Evolutionary conservation across 2,329 filamentous ascomycete genomes (phyloP), one percentile per base, ranked within the genome.

Genomic region (Rutstroemia sp.): DNA sequence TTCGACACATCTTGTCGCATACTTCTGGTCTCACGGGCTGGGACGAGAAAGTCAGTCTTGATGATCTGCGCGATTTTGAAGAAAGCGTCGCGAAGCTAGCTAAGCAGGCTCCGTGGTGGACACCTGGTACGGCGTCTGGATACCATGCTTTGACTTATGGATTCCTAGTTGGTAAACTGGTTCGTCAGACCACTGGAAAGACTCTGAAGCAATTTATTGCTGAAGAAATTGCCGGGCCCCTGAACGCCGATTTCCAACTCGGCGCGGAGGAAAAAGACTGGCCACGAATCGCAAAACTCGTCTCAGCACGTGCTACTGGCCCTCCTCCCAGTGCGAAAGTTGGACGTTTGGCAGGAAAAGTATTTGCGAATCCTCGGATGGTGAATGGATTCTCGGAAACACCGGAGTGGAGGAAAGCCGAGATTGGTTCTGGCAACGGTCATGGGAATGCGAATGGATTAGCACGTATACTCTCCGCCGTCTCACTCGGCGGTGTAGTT

Each of bases 361-460:
- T 45, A 2, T 49, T 54, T 16, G 18, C 14, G 8, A 57, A 59
- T 16, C 57, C 57, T 4, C 5, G n/a, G 7, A n/a, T 50, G 19
- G 18, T 41, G 3, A 4, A 21, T 12, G 16, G 21, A n/a, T 18
- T 49, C 27, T 52, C 52, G 2, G 51, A 60, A 10, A 56, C 16
- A 18, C 21, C 5, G 7, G 21, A 1, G 12, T 59, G 75, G 67
- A 69, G 74, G 21, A 60, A 61, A 0, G 67, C 71, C 2, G 74
- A 75, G 49, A 62, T 77, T 4, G 75, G 75, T 0, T 72, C 72
- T 0, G 61, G 66, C 1, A 77, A 77, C 58, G 78, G 77, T 0
- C 73, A 77, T 52, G 61, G 65, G 1, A 80, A 79, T 59, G 74
- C 77, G 10, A 68, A 71, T 4, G 70, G 69, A 0, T 49, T 80